Evolutionary conservation across 1,284 basidiomycete species (phyloP).

Genomic region (Austroboletus novae-zelandiae): DNA sequence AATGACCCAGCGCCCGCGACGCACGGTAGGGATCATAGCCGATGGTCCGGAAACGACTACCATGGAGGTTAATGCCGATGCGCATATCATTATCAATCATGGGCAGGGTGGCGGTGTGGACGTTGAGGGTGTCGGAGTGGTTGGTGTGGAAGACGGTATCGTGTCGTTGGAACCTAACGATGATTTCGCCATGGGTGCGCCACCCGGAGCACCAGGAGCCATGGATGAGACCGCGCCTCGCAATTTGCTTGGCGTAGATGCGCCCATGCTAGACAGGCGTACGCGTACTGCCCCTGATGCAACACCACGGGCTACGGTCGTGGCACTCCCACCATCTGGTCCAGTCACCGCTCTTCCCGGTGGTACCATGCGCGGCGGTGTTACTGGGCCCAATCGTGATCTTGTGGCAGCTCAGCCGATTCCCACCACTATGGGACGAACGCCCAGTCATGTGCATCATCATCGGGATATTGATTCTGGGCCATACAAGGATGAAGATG

Average conservation of each 20-base stretch:
- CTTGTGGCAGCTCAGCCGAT: conserved; percentile 13
- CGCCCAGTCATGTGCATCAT: conserved; percentile 23
- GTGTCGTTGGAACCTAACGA: conserved; percentile 70
- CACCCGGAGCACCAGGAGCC: conserved; percentile 78
- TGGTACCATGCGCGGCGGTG: conserved; percentile 14
- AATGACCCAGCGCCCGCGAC: conserved; percentile 37
- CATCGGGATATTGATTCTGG: conserved; percentile 43
- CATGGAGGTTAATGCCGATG: conserved; percentile 50
- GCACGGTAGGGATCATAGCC: conserved; percentile 63
- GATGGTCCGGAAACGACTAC: conserved; percentile 45
- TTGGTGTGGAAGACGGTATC: conserved; percentile 69
- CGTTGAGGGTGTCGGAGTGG: conserved; percentile 39
- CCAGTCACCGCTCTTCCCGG: conserved; percentile 10
- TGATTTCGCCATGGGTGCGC: conserved; percentile 83
- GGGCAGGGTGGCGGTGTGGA: conserved; percentile 45
- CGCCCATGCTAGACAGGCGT: conserved; percentile 27
- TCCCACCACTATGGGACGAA: conserved; percentile 26
- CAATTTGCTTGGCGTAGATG: conserved; percentile 30
- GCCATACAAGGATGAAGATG: conserved; percentile 92
- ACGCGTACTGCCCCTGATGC: conserved; percentile 35
- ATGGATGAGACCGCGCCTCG: conserved; percentile 41
- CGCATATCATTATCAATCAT: conserved; percentile 67
- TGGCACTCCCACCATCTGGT: conserved; percentile 31
- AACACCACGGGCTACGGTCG: conserved; percentile 41
- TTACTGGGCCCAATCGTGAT: conserved; percentile 17